Evolutionary conservation across 1,284 basidiomycete genomes (phyloP).

Genomic region (Singerocomus inundabilis): DNA sequence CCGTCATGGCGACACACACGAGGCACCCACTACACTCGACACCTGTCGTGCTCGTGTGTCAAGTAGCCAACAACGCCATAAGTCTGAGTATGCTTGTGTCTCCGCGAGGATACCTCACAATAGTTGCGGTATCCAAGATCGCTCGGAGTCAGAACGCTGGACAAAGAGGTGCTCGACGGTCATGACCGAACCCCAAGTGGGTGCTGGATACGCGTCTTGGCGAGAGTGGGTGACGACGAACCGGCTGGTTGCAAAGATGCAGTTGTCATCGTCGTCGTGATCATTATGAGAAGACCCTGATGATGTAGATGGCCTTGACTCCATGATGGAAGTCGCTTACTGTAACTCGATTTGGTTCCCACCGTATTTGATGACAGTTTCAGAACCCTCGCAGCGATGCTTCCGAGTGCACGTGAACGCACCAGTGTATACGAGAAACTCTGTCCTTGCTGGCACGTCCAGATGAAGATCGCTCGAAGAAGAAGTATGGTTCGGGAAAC

Average conservation of each 20-base stretch:
- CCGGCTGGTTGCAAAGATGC: background rate
- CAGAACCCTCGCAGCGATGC: background rate
- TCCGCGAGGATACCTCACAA: no score
- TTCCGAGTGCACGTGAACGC: slow-evolving; percentile 1
- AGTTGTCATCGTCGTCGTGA: background rate
- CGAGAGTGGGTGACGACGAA: background rate
- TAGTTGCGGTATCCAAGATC: no score
- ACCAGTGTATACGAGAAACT: slow-evolving; percentile 11
- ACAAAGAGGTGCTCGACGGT: slow-evolving; percentile 5
- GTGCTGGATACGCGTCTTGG: background rate
- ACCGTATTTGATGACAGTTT: slow-evolving; percentile 13
- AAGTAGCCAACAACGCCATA: no score
- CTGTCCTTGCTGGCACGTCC: slow-evolving; percentile 5
- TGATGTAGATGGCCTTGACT: slow-evolving; percentile 1
- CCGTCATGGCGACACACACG: no score
- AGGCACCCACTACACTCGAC: no score
- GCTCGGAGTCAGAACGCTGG: no score
- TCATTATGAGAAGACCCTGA: background rate
- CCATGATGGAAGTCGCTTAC: slow-evolving; percentile 16
- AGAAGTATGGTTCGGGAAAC: slow-evolving; percentile 7
- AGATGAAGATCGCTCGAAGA: slow-evolving; percentile 27
- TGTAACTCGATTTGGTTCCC: slow-evolving; percentile 8
- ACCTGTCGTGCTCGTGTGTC: no score
- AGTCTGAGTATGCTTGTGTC: no score
- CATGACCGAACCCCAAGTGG: background rate